Base-by-base conservation (phyloP, 2,329 filamentous ascomycete genomes). In the Bipolaris cookei region DNA sequence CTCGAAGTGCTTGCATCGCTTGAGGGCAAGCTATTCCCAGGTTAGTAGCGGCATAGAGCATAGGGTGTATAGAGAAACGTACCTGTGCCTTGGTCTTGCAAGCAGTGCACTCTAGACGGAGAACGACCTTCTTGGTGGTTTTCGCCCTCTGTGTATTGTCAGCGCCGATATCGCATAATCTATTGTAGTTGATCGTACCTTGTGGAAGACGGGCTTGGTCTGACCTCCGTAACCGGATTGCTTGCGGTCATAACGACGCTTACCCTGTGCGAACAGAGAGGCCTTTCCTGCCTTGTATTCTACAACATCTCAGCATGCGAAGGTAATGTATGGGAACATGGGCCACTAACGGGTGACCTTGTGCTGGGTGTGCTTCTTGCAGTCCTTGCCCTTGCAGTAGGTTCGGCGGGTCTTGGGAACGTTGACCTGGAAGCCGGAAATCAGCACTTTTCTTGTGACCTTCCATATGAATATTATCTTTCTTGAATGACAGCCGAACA, bases 1-100 rank as follows among this genome's bases (percentile, higher is more conserved):
- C 87, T 99, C 95, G 84, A 99, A 99, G 88, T 99, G 95, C 91
- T 99, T 99, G 92, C 95, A 99, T 81, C 95, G 92, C 91, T 99
- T 99, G 83, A 99, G 86, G 74, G 95, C 88, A 79, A 99, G 87
- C 86, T 99, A 92, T 82, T 39, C 88, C 89, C 90, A 37, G 43
- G 63, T 72, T 53, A 72, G 68, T 49, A 11, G 6, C 44, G 11
- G 20, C n/a, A 34, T 18, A n/a, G 32, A n/a, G 20, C 14, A 11
- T 16, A 5, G 16, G 1, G 20, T 23, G n/a, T 16, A n/a, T 14
- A 38, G 11, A 34, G 14, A 10, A 32, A 23, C 66, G 49, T 70
- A 72, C 71, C 72, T 70, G 67, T 67, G 67, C 67, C 66, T 70
- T 70, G 61, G 67, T 70, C 67, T 98, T 98, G 92, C 95, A 99